These are phyloP conservation scores for Xerocomellus dryophilus DNA, from an alignment of 768 basidiomycete species.

Conservation along the genomic window DNA sequence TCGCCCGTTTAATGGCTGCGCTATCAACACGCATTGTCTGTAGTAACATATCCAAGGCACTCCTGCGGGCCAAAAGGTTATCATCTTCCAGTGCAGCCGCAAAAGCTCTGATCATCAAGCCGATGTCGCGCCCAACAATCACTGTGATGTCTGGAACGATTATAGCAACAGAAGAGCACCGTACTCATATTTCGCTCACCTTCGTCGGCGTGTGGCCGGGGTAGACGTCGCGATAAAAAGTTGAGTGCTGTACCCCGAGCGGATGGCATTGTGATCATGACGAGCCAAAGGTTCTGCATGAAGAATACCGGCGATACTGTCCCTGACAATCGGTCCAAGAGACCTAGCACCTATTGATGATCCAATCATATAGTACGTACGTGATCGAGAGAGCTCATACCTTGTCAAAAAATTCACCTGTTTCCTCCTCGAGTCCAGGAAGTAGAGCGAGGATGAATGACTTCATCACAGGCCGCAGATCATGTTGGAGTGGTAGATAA, in stretches of 20 bases:
- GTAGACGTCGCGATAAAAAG: slow-evolving; percentile 79
- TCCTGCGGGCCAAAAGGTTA: slow-evolving; percentile 84
- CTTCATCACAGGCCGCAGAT: slow-evolving; percentile 87
- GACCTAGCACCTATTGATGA: slow-evolving; percentile 58
- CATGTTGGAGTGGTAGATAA: slow-evolving; percentile 81
- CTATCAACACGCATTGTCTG: slow-evolving; percentile 76
- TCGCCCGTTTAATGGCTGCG: slow-evolving; percentile 62
- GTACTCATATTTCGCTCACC: slow-evolving; percentile 40
- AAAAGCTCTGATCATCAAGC: slow-evolving; percentile 92
- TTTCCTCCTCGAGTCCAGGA: slow-evolving; percentile 96
- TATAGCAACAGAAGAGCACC: slow-evolving; percentile 3
- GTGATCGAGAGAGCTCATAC: slow-evolving; percentile 30
- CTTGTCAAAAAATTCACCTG: slow-evolving; percentile 95
- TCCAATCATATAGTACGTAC: slow-evolving; percentile 7
- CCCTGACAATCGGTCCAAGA: slow-evolving; percentile 80
- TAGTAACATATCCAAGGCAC: slow-evolving; percentile 79
- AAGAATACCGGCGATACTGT: slow-evolving; percentile 88
- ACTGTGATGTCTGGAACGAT: slow-evolving; percentile 51
- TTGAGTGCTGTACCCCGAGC: slow-evolving; percentile 85
- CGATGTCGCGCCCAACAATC: slow-evolving; percentile 82
- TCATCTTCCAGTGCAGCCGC: slow-evolving; percentile 90
- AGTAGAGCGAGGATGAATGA: slow-evolving; percentile 90
- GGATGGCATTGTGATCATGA: slow-evolving; percentile 85
- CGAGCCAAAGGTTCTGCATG: slow-evolving; percentile 92
- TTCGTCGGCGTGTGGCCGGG: slow-evolving; percentile 65